Percentiles rank a stretch among this genome's conserved stretches.
Conservation (phyloP, 2,329 filamentous ascomycete species). For the Tympanopsis confertula region DNA sequence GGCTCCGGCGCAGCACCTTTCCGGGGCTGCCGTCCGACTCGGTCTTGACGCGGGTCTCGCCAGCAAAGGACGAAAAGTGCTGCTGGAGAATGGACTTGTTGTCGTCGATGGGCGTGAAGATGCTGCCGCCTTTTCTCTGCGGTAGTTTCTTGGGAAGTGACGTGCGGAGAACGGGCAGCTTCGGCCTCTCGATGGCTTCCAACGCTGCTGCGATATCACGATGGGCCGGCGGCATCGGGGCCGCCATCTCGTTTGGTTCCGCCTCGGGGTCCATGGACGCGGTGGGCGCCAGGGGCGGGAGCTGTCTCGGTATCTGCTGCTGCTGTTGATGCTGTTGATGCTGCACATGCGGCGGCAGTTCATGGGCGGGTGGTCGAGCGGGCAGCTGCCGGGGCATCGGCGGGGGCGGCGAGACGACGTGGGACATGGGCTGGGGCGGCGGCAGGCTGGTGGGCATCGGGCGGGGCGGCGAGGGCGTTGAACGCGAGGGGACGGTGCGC, state of each 20-base stretch:
- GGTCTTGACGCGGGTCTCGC: slow-evolving; percentile 31
- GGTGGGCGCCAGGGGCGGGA: slow-evolving; percentile 12
- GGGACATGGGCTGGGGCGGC: background rate
- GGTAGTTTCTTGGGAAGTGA: slow-evolving; percentile 50
- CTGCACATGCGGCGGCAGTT: slow-evolving; percentile 26
- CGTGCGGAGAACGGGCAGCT: slow-evolving; percentile 35
- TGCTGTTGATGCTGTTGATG: no score
- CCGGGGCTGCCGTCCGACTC: slow-evolving; percentile 17
- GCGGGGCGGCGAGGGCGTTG: background rate
- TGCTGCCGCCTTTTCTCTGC: slow-evolving; percentile 75
- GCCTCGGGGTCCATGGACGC: background rate
- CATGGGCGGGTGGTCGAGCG: slow-evolving; percentile 9
- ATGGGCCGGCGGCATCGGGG: no score
- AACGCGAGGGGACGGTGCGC: background rate
- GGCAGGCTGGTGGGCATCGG: no score
- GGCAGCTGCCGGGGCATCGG: background rate
- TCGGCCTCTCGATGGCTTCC: slow-evolving; percentile 22
- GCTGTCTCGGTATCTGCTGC: slow-evolving; percentile 13
- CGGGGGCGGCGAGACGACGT: background rate
- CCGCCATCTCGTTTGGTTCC: background rate
- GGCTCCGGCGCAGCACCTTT: slow-evolving; percentile 15
- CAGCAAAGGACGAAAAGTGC: slow-evolving; percentile 60
- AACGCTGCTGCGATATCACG: background rate
- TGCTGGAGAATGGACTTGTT: slow-evolving; percentile 78
- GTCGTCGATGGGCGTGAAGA: slow-evolving; percentile 95